A percentile compares a stretch with the other conserved stretches of the same genome.
Evolutionary conservation across 2,329 filamentous ascomycete genomes (phyloP).

Genomic region (Ophiostoma angusticollis): DNA sequence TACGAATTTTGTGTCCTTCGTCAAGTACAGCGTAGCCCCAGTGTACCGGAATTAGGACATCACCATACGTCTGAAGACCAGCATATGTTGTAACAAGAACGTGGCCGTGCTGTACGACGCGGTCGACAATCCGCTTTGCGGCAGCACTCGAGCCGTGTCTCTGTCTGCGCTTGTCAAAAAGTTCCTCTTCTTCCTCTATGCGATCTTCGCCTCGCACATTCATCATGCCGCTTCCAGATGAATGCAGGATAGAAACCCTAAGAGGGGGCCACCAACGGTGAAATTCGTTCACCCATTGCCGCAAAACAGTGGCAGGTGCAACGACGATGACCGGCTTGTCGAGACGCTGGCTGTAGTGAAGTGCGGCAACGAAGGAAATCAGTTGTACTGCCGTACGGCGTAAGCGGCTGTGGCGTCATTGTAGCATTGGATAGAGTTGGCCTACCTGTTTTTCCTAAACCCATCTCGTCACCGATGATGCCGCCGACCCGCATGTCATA

Average conservation of each 20-base stretch:
- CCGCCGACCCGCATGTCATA: slow-evolving; percentile 83
- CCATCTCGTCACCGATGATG: slow-evolving; percentile 97
- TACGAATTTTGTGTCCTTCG: slow-evolving; percentile 96
- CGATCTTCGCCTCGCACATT: slow-evolving; percentile 56
- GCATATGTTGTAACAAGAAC: slow-evolving; percentile 93
- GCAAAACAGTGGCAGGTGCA: slow-evolving; percentile 84
- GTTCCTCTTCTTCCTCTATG: slow-evolving; percentile 41
- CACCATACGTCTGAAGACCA: slow-evolving; percentile 82
- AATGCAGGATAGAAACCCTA: slow-evolving; percentile 86
- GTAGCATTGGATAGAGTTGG: background rate
- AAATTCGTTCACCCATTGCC: slow-evolving; percentile 97
- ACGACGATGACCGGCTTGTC: slow-evolving; percentile 81
- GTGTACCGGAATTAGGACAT: slow-evolving; percentile 66
- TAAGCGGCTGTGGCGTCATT: background rate
- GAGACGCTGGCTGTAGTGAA: slow-evolving; percentile 84
- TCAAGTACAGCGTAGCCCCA: slow-evolving; percentile 94
- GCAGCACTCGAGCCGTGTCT: slow-evolving; percentile 45
- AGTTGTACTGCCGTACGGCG: slow-evolving; percentile 31
- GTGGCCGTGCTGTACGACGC: slow-evolving; percentile 73
- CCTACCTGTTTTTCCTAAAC: slow-evolving; percentile 72
- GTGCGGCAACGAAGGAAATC: slow-evolving; percentile 69
- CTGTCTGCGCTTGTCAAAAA: slow-evolving; percentile 27
- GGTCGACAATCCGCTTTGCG: slow-evolving; percentile 68
- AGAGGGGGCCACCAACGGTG: slow-evolving; percentile 99
- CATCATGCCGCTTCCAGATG: slow-evolving; percentile 92